phyloP scores from a whole-genome alignment of 306 rosid species.

The Glycine tomentella region DNA sequence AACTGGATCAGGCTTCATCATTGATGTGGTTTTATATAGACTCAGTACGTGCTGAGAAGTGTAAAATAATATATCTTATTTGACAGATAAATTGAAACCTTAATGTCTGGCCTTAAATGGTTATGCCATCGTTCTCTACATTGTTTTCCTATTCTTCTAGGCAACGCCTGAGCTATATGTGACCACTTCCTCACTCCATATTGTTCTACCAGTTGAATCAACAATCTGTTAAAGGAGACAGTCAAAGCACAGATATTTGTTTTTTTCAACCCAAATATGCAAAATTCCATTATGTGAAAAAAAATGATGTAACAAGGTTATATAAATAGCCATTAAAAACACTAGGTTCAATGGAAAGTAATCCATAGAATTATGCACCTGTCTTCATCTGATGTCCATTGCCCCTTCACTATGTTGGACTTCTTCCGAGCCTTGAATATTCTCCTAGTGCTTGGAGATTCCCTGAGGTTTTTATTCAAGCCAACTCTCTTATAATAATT shows the following conservation, averaged over 20 bases:
- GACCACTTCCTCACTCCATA: constrained; percentile 97
- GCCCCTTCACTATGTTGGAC: constrained; percentile 78
- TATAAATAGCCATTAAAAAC: constrained; percentile 1
- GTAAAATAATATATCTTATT: neutral
- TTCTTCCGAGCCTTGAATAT: constrained; percentile 63
- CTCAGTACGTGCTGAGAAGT: neutral
- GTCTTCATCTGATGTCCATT: constrained; percentile 91
- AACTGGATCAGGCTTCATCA: neutral
- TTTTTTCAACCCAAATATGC: neutral
- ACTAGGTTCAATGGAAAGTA: neutral
- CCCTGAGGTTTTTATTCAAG: constrained; percentile 49
- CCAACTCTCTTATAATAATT: constrained; percentile 55
- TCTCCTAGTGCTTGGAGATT: constrained; percentile 52
- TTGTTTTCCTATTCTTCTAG: constrained; percentile 94
- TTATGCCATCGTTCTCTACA: constrained; percentile 99
- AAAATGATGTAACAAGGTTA: constrained; percentile 8
- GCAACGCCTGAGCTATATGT: constrained; percentile 83
- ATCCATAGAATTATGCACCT: constrained; percentile 53
- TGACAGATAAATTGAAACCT: constrained; percentile 58
- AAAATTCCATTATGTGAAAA: constrained; percentile 7
- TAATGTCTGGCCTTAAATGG: constrained; percentile 93
- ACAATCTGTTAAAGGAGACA: constrained; percentile 58
- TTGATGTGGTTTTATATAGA: neutral
- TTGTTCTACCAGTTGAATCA: constrained; percentile 79
- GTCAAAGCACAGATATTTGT: constrained; percentile 12